These are phyloP conservation scores for Rhamnella rubrinervis DNA, from an alignment of 331 rosid genomes.

Conservation along the genomic window DNA sequence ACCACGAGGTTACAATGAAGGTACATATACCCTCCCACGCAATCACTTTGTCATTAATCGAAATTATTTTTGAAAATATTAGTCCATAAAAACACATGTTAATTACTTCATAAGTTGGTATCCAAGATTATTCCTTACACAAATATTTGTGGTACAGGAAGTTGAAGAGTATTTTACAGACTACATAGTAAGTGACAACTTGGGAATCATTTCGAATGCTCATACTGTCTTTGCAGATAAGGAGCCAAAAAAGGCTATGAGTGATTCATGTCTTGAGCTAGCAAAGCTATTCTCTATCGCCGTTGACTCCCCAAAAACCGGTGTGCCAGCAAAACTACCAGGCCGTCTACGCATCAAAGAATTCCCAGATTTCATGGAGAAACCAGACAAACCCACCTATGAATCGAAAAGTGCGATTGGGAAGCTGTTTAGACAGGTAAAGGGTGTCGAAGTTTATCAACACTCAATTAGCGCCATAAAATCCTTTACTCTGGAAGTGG, in stretches of 20 bases:
- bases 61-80: no score
- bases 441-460: slow-evolving; percentile 30
- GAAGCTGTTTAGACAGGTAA: slow-evolving; percentile 64
- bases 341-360: slow-evolving; percentile 44
- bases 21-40: slow-evolving; percentile 23
- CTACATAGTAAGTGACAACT: slow-evolving; percentile 68
- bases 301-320: slow-evolving; percentile 85
- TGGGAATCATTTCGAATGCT: slow-evolving; percentile 84
- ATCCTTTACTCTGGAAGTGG: slow-evolving; percentile 47
- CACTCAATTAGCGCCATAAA: slow-evolving; percentile 3
- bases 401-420: slow-evolving; percentile 57
- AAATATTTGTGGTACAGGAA: slow-evolving; percentile 48
- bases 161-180: slow-evolving; percentile 64
- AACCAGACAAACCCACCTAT: slow-evolving; percentile 58
- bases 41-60: no score
- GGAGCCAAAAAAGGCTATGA: slow-evolving; percentile 45
- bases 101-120: no score
- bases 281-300: slow-evolving; percentile 63
- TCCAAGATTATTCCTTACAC: not conserved
- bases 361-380: slow-evolving; percentile 87
- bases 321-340: slow-evolving; percentile 66
- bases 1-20: slow-evolving; percentile 62
- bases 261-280: slow-evolving; percentile 45
- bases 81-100: no score
- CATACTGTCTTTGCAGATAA: slow-evolving; percentile 74